Base-by-base conservation (phyloP, 352 stramenopile genomes). In the Albugo candida region DNA sequence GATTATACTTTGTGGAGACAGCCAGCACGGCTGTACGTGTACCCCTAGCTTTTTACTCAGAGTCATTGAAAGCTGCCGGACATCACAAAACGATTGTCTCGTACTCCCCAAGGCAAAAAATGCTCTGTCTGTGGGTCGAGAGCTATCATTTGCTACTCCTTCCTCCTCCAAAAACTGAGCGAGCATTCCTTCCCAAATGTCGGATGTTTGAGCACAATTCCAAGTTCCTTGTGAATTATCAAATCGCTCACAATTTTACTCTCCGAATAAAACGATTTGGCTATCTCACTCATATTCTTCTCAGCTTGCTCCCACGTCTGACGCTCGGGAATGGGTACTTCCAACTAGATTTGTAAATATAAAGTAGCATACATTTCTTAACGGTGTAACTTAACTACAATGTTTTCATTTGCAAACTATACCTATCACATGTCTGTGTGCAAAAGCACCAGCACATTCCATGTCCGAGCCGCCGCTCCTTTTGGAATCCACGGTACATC, bases 241-340 rank as follows among this genome's bases (percentile, higher is more conserved):
- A 54, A 61, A 61, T 91, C 91, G 43, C 41, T 64, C n/a, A 77
- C 70, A 10, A 83, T 61, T 44, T 87, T 89, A 59, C 68, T 85
- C 47, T 93, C 78, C 0, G 73, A 67, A 44, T 84, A 93, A 49
- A 93, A 93, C 11, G 64, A 80, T 52, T 83, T 82, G 48, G 68
- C 76, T 70, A 93, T 92, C 5, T 71, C 66, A 39, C 66, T 85
- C 78, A 93, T 91, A n/a, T 58, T 66, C 17, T 58, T 52, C 47
- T 77, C 63, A 0, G 65, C 77, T 37, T 86, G 69, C 48, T 83
- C 79, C 74, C 77, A 92, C 14, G 65, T 63, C n/a, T n/a, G n/a
- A n/a, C n/a, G n/a, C n/a, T n/a, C 59, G 43, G n/a, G n/a, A n/a
- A n/a, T n/a, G n/a, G n/a, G n/a, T n/a, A n/a, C n/a, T n/a, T n/a